A percentile compares a stretch with the other conserved stretches of the same genome.
Conservation (phyloP, 257 asterid genomes). For the Solanum rostratum region DNA sequence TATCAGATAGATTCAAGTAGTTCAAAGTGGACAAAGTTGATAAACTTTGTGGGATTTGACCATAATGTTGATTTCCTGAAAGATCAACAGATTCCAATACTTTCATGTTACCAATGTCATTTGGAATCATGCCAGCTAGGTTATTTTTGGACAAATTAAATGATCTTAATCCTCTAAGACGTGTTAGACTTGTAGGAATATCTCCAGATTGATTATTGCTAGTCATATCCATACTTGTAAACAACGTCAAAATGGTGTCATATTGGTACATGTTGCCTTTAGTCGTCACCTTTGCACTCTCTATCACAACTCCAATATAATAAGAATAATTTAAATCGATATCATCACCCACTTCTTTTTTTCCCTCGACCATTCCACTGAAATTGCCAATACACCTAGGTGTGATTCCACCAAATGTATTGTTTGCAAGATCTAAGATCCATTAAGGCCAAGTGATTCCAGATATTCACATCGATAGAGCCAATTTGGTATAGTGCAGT, state of each 20-base stretch:
- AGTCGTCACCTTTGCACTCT: constrained; percentile 3
- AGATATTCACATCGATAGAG: constrained; percentile 15
- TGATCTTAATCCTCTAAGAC: constrained; percentile 8
- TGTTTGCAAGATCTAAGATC: constrained; percentile 18
- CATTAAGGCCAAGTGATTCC: background rate
- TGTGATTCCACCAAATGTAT: background rate
- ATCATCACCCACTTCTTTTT: background rate
- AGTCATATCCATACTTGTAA: constrained; percentile 14
- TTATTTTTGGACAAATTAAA: constrained; percentile 22
- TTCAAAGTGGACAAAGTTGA: background rate
- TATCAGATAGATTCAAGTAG: background rate
- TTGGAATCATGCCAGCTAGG: constrained; percentile 18
- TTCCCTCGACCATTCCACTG: constrained; percentile 15
- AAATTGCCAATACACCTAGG: constrained; percentile 17
- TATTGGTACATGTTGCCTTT: constrained; percentile 6
- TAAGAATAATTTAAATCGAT: background rate
- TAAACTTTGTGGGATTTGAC: background rate
- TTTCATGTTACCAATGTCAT: constrained; percentile 3
- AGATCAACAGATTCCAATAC: constrained; percentile 1
- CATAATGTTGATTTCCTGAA: background rate
- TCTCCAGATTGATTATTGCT: constrained; percentile 12
- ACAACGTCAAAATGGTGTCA: constrained; percentile 1
- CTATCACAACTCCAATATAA: background rate
- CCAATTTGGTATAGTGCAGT: constrained; percentile 27
- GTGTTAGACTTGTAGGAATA: constrained; percentile 14